These are phyloP conservation scores for Suillus paluster DNA, from an alignment of 768 basidiomycete genomes.

Conservation along the genomic window DNA sequence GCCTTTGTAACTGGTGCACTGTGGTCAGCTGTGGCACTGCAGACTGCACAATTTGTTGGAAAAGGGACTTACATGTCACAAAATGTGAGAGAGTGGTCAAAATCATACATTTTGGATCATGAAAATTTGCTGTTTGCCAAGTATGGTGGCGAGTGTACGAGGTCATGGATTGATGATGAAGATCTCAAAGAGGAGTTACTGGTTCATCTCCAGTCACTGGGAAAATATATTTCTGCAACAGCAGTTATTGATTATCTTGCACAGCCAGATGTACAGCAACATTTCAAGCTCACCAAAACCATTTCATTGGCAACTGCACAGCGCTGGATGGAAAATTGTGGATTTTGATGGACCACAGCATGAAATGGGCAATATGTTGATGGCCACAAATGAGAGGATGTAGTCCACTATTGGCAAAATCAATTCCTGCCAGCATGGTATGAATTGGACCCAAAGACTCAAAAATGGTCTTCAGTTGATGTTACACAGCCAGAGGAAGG, in stretches of 20 bases:
- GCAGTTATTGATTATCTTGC: too few species aligned
- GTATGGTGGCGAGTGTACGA: conserved; percentile 5
- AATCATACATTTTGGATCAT: conserved; percentile 23
- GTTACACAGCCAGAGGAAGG: not conserved
- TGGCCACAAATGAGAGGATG: conserved; percentile 34
- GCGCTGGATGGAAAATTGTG: too few species aligned
- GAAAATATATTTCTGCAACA: too few species aligned
- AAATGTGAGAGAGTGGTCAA: not conserved
- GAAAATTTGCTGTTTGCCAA: conserved; percentile 22
- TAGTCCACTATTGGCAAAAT: conserved; percentile 36
- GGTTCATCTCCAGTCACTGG: too few species aligned
- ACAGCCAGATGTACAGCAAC: conserved; percentile 15
- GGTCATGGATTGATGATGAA: too few species aligned
- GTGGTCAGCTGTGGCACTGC: not conserved
- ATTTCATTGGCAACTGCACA: conserved; percentile 37
- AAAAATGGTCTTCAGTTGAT: conserved; percentile 28
- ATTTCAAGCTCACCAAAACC: conserved; percentile 18
- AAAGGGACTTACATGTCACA: not conserved
- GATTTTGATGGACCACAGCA: conserved; percentile 35
- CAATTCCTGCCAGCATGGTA: too few species aligned
- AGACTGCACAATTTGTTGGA: not conserved
- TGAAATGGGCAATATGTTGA: conserved; percentile 38
- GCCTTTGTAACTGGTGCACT: too few species aligned
- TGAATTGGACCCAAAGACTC: conserved; percentile 8
- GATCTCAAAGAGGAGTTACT: too few species aligned